Conservation (phyloP, 2,329 filamentous ascomycete species). For the Sporothrix pseudoabietina region DNA sequence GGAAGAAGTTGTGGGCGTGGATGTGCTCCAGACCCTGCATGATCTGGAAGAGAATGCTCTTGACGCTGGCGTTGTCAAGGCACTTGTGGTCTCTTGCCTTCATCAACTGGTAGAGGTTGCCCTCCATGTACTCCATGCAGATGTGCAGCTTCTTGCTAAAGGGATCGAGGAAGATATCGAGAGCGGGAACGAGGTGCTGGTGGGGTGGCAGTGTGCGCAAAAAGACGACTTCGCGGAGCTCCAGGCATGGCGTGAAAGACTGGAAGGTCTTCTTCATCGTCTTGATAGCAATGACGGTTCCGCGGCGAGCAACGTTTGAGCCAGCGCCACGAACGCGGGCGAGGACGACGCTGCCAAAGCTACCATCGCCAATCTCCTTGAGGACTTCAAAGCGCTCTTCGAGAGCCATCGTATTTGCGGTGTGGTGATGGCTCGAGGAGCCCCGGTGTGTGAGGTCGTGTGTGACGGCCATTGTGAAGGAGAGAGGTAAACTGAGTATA, state of each 20-base stretch:
- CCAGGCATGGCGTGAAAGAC: slow-evolving; percentile 83
- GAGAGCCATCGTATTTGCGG: slow-evolving; percentile 60
- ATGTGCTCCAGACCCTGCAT: slow-evolving; percentile 96
- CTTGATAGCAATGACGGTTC: slow-evolving; percentile 96
- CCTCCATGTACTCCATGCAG: slow-evolving; percentile 99
- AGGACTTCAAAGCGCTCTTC: slow-evolving; percentile 96
- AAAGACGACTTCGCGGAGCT: slow-evolving; percentile 96
- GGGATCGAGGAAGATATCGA: slow-evolving; percentile 97
- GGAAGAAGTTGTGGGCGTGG: slow-evolving; percentile 95
- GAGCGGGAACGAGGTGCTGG: slow-evolving; percentile 89
- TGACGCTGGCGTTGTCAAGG: slow-evolving; percentile 86
- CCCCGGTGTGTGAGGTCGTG: slow-evolving; percentile 72
- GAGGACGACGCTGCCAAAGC: slow-evolving; percentile 93
- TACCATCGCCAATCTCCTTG: slow-evolving; percentile 98
- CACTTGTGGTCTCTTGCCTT: slow-evolving; percentile 95
- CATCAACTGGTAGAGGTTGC: slow-evolving; percentile 98
- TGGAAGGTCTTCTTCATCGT: slow-evolving; percentile 99
- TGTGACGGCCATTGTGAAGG: slow-evolving; percentile 69
- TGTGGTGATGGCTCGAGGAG: slow-evolving; percentile 56
- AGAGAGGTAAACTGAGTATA: neutral
- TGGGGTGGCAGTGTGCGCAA: slow-evolving; percentile 85
- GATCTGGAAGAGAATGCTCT: slow-evolving; percentile 97
- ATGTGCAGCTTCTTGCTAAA: slow-evolving; percentile 97
- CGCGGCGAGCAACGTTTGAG: slow-evolving; percentile 81
- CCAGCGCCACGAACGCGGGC: slow-evolving; percentile 90